phyloP scores from a whole-genome alignment of 1,139 yeast species.

The Taiozyma sp. region DNA sequence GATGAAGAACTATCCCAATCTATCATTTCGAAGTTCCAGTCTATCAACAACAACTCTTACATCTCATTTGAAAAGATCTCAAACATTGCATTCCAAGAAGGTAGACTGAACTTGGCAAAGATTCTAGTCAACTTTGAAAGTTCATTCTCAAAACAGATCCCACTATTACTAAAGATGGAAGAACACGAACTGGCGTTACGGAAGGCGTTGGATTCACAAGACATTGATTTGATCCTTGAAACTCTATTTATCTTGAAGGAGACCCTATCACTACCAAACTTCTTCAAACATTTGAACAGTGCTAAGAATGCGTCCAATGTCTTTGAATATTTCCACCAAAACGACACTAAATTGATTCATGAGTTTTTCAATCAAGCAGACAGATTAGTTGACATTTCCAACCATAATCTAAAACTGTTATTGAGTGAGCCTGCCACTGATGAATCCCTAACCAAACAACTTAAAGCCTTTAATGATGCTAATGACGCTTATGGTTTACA shows the following conservation, averaged over 20 bases:
- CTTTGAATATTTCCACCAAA: conserved; percentile 35
- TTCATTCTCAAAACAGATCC: conserved; percentile 54
- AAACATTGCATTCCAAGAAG: conserved; percentile 74
- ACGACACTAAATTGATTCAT: conserved; percentile 33
- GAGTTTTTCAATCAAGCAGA: conserved; percentile 62
- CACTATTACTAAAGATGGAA: conserved; percentile 61
- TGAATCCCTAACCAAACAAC: conserved; percentile 22
- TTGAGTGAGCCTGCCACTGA: conserved; percentile 10
- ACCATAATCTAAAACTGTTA: conserved; percentile 29
- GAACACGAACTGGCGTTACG: conserved; percentile 66
- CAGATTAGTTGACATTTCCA: conserved; percentile 39
- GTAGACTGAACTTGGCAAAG: conserved; percentile 64
- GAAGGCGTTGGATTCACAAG: conserved; percentile 62
- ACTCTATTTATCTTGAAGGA: conserved; percentile 49
- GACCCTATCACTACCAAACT: conserved; percentile 44
- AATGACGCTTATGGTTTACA: conserved; percentile 21
- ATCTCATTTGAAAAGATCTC: conserved; percentile 64
- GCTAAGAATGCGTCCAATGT: conserved; percentile 37
- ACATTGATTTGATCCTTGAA: conserved; percentile 57
- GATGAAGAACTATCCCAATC: conserved; percentile 54
- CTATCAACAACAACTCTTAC: conserved; percentile 26
- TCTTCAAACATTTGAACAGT: conserved; percentile 47
- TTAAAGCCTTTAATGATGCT: conserved; percentile 22
- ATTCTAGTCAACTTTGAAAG: conserved; percentile 65
- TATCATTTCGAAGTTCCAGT: conserved; percentile 41